A percentile compares a stretch with the other conserved stretches of the same genome.
Evolutionary conservation across 192 early-diverging fungal species (phyloP).

Genomic region (Neocallimastix lanati): DNA sequence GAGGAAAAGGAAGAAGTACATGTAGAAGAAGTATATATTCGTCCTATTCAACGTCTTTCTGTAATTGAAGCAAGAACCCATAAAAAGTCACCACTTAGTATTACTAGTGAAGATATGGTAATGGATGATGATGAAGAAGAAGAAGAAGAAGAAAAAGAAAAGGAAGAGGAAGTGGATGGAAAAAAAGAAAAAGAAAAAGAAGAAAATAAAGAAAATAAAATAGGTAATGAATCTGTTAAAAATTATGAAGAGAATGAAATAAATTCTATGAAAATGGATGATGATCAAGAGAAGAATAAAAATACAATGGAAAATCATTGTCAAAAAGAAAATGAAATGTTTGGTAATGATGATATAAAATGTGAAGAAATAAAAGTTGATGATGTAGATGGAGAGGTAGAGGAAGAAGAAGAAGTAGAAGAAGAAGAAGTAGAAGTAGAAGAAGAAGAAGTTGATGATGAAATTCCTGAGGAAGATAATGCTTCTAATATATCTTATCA

Average conservation of each 20-base stretch:
- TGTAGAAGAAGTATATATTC: background rate
- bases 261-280: too few relatives aligned
- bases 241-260: too few relatives aligned
- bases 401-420: background rate
- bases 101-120: slow-evolving; percentile 1
- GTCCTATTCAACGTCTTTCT: background rate
- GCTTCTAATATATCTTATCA: background rate
- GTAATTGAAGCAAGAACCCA: background rate
- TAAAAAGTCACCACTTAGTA: background rate
- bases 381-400: background rate
- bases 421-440: slow-evolving; percentile 1
- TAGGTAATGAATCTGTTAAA: too few relatives aligned
- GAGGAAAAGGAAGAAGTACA: background rate
- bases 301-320: background rate
- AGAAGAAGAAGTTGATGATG: slow-evolving; percentile 1
- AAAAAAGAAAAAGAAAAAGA: slow-evolving; percentile 5
- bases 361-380: background rate
- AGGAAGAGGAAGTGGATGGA: slow-evolving; percentile 3
- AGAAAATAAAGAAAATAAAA: too few relatives aligned
- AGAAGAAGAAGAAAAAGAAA: slow-evolving; percentile 2
- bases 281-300: too few relatives aligned
- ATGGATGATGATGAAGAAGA: background rate
- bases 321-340: slow-evolving; percentile 1
- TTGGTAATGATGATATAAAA: background rate
- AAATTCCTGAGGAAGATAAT: slow-evolving; percentile 2